Conservation (phyloP, 78 protist genomes). For the Dictyostelium firmibasis region DNA sequence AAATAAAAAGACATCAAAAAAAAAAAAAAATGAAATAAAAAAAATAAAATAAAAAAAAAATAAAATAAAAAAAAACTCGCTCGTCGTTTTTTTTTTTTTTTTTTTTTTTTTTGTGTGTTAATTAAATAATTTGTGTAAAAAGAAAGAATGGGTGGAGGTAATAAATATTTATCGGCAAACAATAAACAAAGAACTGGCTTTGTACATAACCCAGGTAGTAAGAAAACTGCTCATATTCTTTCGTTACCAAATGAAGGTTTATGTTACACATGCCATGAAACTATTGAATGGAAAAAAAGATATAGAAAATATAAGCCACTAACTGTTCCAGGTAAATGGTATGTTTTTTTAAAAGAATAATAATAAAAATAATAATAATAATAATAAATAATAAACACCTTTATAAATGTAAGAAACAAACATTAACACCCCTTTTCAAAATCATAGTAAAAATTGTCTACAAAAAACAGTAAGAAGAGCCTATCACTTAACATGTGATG, state of each 20-base stretch:
- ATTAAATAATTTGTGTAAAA: neutral
- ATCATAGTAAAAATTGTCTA: constrained; percentile 18
- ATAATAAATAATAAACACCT: no score
- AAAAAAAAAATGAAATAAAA: no score
- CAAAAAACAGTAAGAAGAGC: constrained; percentile 72
- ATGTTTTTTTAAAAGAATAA: neutral
- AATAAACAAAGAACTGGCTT: constrained; percentile 80
- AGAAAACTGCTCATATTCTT: constrained; percentile 78
- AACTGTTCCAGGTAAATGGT: constrained; percentile 84
- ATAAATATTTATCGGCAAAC: constrained; percentile 14
- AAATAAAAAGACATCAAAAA: neutral
- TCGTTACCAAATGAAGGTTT: constrained; percentile 84
- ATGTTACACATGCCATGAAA: constrained; percentile 84
- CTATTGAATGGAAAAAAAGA: constrained; percentile 90
- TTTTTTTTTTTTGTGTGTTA: neutral
- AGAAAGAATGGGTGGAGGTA: constrained; percentile 11
- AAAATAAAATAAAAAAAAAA: neutral
- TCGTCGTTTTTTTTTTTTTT: neutral
- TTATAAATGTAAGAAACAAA: no score
- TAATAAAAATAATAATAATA: neutral
- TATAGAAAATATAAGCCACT: constrained; percentile 91
- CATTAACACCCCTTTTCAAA: neutral
- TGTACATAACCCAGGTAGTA: constrained; percentile 84
- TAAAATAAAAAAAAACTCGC: neutral
- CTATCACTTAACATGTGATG: constrained; percentile 74